phyloP scores from a whole-genome alignment of 768 basidiomycete genomes.

The Grammothele lineata region DNA sequence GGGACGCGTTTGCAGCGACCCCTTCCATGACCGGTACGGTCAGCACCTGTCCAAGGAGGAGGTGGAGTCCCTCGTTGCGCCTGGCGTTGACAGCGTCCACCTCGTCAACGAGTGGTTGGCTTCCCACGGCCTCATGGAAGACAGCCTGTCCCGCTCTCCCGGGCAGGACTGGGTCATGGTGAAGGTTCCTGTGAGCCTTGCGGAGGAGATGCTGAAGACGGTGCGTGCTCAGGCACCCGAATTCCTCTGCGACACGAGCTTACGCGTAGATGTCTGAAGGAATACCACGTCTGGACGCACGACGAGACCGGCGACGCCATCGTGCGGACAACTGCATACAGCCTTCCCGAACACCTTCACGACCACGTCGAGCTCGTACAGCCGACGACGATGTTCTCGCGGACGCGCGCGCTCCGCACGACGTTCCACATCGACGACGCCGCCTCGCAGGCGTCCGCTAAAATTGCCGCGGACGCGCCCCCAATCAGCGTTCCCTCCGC shows the following conservation, averaged over 20 bases:
- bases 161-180: slow-evolving; percentile 69
- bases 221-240: slow-evolving; percentile 27
- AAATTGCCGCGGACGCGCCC: slow-evolving; percentile 6
- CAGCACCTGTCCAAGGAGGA: slow-evolving; percentile 56
- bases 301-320: slow-evolving; percentile 46
- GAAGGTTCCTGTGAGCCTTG: slow-evolving; percentile 50
- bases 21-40: slow-evolving; percentile 30
- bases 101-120: slow-evolving; percentile 60
- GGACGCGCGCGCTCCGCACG: slow-evolving; percentile 38
- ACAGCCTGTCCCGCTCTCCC: slow-evolving; percentile 49
- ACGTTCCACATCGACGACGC: slow-evolving; percentile 29
- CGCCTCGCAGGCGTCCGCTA: neutral
- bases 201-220: slow-evolving; percentile 69
- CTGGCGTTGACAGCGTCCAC: slow-evolving; percentile 47
- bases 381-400: slow-evolving; percentile 67
- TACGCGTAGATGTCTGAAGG: slow-evolving; percentile 32
- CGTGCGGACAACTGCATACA: slow-evolving; percentile 66
- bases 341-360: slow-evolving; percentile 55
- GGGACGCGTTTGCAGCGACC: no score
- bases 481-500: slow-evolving; percentile 29
- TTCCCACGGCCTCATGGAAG: slow-evolving; percentile 47
- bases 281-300: slow-evolving; percentile 62
- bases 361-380: slow-evolving; percentile 64
- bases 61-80: slow-evolving; percentile 58
- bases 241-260: neutral